A percentile compares a stretch with the other conserved stretches of the same genome.
These are phyloP conservation scores for Pleurotus djamor DNA, from an alignment of 768 basidiomycete genomes.

Conservation along the genomic window DNA sequence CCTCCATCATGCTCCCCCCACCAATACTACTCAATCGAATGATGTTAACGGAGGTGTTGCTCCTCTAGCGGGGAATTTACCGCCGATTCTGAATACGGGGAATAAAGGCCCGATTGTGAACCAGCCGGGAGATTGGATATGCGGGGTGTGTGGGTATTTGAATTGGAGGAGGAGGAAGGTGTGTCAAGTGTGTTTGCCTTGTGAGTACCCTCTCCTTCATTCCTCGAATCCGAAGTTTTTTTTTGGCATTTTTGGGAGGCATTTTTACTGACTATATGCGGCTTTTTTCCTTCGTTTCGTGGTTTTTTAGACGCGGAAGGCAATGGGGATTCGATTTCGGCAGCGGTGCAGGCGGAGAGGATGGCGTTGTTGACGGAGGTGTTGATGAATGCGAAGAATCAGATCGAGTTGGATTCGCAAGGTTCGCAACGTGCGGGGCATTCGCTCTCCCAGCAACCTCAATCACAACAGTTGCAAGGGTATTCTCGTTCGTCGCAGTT, in stretches of 20 bases:
- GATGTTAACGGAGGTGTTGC: constrained; percentile 10
- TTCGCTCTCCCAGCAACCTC: too few relatives aligned
- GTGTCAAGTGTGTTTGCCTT: constrained; percentile 86
- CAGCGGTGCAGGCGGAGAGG: constrained; percentile 82
- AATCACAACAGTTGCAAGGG: too few relatives aligned
- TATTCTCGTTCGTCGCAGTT: neutral
- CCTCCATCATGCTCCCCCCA: too few relatives aligned
- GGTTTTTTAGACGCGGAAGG: constrained; percentile 70
- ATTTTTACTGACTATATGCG: too few relatives aligned
- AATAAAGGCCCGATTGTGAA: constrained; percentile 88
- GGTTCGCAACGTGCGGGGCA: too few relatives aligned
- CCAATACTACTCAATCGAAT: constrained; percentile 21
- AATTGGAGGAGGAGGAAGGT: constrained; percentile 89
- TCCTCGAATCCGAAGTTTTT: too few relatives aligned
- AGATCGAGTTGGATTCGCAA: too few relatives aligned
- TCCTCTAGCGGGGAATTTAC: constrained; percentile 19
- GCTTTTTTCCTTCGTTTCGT: too few relatives aligned
- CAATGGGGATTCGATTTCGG: constrained; percentile 84
- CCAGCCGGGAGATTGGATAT: constrained; percentile 83
- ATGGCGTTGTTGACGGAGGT: constrained; percentile 79
- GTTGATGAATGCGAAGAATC: constrained; percentile 51
- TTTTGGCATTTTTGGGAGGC: neutral
- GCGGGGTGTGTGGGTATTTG: constrained; percentile 80
- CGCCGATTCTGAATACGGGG: constrained; percentile 86
- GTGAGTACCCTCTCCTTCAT: constrained; percentile 37